Evolutionary conservation across 2,329 filamentous ascomycete genomes (phyloP), one percentile per base, ranked within the genome.

Genomic region (Xylaria multiplex): DNA sequence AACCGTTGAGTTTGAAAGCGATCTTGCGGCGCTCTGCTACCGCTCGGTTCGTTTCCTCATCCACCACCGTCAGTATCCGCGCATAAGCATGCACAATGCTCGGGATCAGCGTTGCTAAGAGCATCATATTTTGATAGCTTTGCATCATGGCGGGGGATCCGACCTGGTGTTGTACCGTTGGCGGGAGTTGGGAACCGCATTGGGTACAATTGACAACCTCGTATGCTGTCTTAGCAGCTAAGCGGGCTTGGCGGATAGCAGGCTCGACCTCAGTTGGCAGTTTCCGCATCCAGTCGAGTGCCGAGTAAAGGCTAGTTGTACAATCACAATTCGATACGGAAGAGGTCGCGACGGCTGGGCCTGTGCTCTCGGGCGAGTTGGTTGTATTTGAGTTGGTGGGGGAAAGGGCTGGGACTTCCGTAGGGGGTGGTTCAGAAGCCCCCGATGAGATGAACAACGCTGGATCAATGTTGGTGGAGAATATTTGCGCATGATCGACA

Each of bases 51-150:
- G 82, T 78, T 70, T 87, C 84, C n/a, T 73, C 73, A 67, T 90
- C 86, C 7, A 89, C 79, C 77, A 86, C 81, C 55, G 78, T 76
- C 13, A 90, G 78, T 53, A 90, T 85, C 32, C 76, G 78, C 61
- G 81, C 81, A 78, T 90, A 90, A 7, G 85, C 84, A 73, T 87
- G 84, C 59, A 84, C 86, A 50, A 86, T 82, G 8, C 85, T 84
- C 1, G 86, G 86, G 3, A 90, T 78, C 35, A 90, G 80, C 1
- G 86, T 83, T 6, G 82, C 85, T 3, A 90, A 78, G 59, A 87
- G 80, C 86, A 89, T 88, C 56, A 84, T 79, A 72, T 82, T 88
- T 73, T 89, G 87, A 67, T 87, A 85, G 35, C 80, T 71, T 58
- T 85, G 82, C 57, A 88, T 81, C 24, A 82, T 79, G 1, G 80